Base-by-base conservation (phyloP, 768 basidiomycete genomes). In the Tylopilus vinaceipallidus region DNA sequence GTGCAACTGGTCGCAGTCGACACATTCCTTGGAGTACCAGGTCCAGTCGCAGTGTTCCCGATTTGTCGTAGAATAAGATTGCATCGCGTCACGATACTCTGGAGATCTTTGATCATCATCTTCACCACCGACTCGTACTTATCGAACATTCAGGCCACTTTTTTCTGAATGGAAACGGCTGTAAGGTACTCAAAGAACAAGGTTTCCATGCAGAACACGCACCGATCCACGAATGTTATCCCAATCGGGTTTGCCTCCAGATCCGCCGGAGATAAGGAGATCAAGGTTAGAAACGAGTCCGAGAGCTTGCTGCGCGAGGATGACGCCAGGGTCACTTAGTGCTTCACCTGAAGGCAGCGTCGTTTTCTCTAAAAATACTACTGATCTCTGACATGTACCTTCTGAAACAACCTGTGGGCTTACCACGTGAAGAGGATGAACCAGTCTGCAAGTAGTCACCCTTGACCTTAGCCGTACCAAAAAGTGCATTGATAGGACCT, bases 31-130 rank as follows among this genome's bases (percentile, higher is more conserved):
- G 52, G 52, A 5, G 56, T 58, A 17, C 56, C 57, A 17, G 57
- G 57, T 14, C 56, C 57, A 13, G 43, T 54, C 12, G 49, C 52
- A n/a, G 36, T 26, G n/a, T 42, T 54, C 1, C 52, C 57, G 2
- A 52, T 50, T 33, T 58, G 57, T 24, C 50, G 57, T 11, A 58
- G 45, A 36, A 58, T 51, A 19, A 58, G 56, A 29, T 58, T 58
- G 34, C 57, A 58, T 33, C 43, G 56, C 11, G 57, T 58, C n/a
- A 58, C 57, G n/a, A 54, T 51, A 13, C 24, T 43, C 20, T 46
- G 52, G 14, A 58, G 46, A 14, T 37, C 23, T 5, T 50, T 47
- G 19, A 49, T 58, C 56, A 58, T 58, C 47, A 33, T 45, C 12
- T 58, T 49, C 5, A 58, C 49, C 22, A 14, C 36, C 1, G 46